These are phyloP conservation scores for Rhynchosporium graminicola DNA, from an alignment of 2,329 filamentous ascomycete genomes.

Conservation along the genomic window DNA sequence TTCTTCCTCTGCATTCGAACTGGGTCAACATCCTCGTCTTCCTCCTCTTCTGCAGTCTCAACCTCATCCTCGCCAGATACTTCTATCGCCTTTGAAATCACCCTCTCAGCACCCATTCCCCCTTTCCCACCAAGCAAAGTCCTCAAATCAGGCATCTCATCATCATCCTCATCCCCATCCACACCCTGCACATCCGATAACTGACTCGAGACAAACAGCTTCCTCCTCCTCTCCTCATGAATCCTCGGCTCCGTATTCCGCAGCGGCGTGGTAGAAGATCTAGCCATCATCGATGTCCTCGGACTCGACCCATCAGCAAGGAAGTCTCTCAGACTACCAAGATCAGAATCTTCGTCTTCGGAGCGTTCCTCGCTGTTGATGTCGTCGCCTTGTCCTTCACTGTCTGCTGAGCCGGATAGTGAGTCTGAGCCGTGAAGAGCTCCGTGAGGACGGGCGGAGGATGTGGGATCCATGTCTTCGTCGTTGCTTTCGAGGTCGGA, in stretches of 20 bases:
- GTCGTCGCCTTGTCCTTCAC: slow-evolving; percentile 36
- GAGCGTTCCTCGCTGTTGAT: slow-evolving; percentile 50
- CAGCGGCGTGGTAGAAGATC: slow-evolving; percentile 29
- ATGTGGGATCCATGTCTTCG: slow-evolving; percentile 14
- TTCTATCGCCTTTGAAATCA: no score
- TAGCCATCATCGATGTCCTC: slow-evolving; percentile 37
- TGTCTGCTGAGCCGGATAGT: slow-evolving; percentile 19
- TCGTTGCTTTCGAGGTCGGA: slow-evolving; percentile 24
- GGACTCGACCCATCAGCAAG: slow-evolving; percentile 49
- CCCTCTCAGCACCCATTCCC: slow-evolving; percentile 6
- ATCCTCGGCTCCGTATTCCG: slow-evolving; percentile 42
- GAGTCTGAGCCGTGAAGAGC: slow-evolving; percentile 12
- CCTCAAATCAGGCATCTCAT: slow-evolving; percentile 17
- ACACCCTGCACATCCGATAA: not conserved
- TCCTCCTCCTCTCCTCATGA: slow-evolving; percentile 35
- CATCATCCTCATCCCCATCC: slow-evolving; percentile 15
- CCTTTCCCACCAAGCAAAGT: slow-evolving; percentile 11
- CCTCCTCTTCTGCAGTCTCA: slow-evolving; percentile 14
- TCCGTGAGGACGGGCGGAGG: not conserved
- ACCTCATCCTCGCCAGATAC: not conserved
- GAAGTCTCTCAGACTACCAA: slow-evolving; percentile 57
- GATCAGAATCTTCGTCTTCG: slow-evolving; percentile 49
- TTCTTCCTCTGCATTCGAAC: slow-evolving; percentile 14
- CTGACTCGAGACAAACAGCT: not conserved
- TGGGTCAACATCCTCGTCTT: not conserved